These are phyloP conservation scores for Capsicum pubescens DNA, from an alignment of 257 asterid genomes.

Conservation along the genomic window DNA sequence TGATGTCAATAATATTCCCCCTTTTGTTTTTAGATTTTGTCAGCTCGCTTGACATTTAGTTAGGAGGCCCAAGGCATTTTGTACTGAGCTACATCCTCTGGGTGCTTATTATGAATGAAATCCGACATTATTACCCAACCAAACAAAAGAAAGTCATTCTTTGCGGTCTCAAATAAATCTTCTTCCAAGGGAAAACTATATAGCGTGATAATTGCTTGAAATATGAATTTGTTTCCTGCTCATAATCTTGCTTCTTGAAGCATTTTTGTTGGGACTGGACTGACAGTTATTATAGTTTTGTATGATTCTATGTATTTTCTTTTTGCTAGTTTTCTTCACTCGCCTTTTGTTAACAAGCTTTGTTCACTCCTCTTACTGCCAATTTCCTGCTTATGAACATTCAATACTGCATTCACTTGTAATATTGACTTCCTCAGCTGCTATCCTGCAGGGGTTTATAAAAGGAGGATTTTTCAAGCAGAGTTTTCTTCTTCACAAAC, in stretches of 20 bases:
- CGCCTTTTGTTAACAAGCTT: background rate
- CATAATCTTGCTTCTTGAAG: background rate
- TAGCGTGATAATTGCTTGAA: background rate
- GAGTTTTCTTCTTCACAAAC: background rate
- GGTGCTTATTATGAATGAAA: background rate
- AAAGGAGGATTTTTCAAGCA: background rate
- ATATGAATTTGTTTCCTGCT: background rate
- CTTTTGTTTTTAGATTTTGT: background rate
- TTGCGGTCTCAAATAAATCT: background rate
- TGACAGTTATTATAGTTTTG: background rate
- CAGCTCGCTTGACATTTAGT: background rate
- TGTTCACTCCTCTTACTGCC: background rate
- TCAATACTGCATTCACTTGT: background rate
- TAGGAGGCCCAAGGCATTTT: background rate
- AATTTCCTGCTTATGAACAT: background rate
- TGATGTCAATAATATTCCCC: background rate
- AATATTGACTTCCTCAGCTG: background rate
- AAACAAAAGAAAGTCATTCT: background rate
- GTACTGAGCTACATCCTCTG: background rate
- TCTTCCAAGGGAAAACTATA: background rate
- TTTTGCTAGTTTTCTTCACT: background rate
- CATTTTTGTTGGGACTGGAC: background rate
- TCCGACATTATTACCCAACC: background rate
- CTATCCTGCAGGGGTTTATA: constrained; percentile 18
- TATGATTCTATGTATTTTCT: background rate